Percentiles rank a stretch among this genome's conserved stretches.
These are phyloP conservation scores for Apophysomyces ossiformis DNA, from an alignment of 371 early-diverging fungal species.

Conservation along the genomic window DNA sequence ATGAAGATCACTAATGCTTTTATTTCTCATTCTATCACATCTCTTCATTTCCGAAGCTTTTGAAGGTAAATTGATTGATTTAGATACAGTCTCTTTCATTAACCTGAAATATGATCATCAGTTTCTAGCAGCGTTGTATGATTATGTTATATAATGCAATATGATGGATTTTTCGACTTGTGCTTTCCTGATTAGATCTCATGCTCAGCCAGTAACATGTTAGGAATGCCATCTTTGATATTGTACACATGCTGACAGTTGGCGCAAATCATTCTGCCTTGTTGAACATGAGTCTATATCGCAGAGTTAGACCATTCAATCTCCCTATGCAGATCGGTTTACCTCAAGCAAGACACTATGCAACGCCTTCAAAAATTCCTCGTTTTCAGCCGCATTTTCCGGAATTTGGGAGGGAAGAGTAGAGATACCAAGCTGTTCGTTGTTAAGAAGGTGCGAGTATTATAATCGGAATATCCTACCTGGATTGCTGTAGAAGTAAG, in stretches of 20 bases:
- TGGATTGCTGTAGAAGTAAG: slow-evolving; percentile 73
- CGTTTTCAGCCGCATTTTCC: slow-evolving; percentile 70
- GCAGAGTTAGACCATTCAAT: too few relatives aligned
- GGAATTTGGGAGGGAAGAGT: slow-evolving; percentile 75
- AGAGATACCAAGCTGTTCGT: slow-evolving; percentile 61
- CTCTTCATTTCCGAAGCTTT: too few relatives aligned
- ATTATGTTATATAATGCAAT: background rate
- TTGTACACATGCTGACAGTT: slow-evolving; percentile 90
- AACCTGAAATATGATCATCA: too few relatives aligned
- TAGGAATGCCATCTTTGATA: slow-evolving; percentile 94
- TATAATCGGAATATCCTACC: slow-evolving; percentile 42
- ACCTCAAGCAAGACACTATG: slow-evolving; percentile 86
- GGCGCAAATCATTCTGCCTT: slow-evolving; percentile 91
- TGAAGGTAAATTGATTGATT: too few relatives aligned
- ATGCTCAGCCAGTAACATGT: slow-evolving; percentile 94
- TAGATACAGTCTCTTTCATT: too few relatives aligned
- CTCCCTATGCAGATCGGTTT: slow-evolving; percentile 14
- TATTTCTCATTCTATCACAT: too few relatives aligned
- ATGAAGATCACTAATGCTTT: too few relatives aligned
- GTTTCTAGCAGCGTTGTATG: too few relatives aligned
- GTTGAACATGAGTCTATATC: slow-evolving; percentile 78
- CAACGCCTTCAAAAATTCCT: slow-evolving; percentile 74
- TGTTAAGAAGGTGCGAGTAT: background rate
- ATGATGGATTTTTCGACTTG: background rate
- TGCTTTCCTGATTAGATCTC: slow-evolving; percentile 72